Evolutionary conservation across 352 stramenopile species (phyloP), one percentile per base, ranked within the genome.

Genomic region (Aphanomyces cochlioides): DNA sequence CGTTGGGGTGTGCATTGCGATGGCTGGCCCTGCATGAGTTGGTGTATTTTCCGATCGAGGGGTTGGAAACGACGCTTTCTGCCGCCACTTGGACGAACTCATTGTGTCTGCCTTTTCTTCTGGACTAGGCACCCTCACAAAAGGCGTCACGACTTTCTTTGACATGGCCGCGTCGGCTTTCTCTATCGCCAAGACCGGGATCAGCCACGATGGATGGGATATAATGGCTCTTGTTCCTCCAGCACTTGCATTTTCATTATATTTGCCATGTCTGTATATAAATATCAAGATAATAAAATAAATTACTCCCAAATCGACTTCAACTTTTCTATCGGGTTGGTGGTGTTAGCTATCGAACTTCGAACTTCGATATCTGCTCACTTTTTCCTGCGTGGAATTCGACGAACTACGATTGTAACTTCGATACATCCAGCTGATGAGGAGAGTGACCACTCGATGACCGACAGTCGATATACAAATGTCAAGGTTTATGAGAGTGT

Each of bases 141-240:
- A 61, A 13, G 54, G 54, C 54, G 54, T 61, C 54, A 61, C 54
- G 19, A 37, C 43, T 37, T 61, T 37, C 54, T 61, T 61, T 7
- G 54, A 40, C 54, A 61, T 61, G 6, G 28, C 54, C 43, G 43
- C 43, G 43, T 12, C 10, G 10, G 43, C 43, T 50, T n/a, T 12
- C 43, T 50, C 43, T n/a, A 50, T 50, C 43, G 43, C 43, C 10
- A n/a, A 50, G 28, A 28, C 28, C 28, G 28, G 28, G 28, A 28
- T 28, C 28, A 28, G 28, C 28, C 28, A 28, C 28, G 28, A 28
- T 28, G 28, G 28, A 28, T 28, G 28, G 28, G 28, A 28, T 28
- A 28, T 28, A 28, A 28, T 28, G 28, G 28, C 28, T 28, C 28
- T 28, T 28, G 28, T 28, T 28, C 28, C 28, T 0, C 28, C 28